These are phyloP conservation scores for Trichophyton simii DNA, from an alignment of 2,329 filamentous ascomycete species.

Conservation along the genomic window DNA sequence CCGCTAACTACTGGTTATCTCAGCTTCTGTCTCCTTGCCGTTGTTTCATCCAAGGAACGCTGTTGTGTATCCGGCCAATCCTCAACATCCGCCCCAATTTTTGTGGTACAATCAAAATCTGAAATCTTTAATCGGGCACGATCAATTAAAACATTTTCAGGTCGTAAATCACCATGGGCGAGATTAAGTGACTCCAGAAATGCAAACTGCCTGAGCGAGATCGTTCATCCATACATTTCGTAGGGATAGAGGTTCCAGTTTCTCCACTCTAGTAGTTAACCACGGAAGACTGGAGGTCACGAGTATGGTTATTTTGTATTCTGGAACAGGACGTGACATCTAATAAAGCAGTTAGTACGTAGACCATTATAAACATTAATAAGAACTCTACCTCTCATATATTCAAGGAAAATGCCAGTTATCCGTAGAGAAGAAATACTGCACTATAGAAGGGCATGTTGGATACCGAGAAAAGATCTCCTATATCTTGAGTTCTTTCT, in stretches of 20 bases:
- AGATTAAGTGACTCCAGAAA: slow-evolving; percentile 24
- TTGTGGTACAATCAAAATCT: slow-evolving; percentile 20
- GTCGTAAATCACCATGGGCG: slow-evolving; percentile 22
- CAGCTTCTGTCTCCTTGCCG: too few species aligned
- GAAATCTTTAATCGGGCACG: slow-evolving; percentile 19
- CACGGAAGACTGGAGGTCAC: neutral
- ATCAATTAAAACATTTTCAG: slow-evolving; percentile 23
- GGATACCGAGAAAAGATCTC: slow-evolving; percentile 14
- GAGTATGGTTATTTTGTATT: neutral
- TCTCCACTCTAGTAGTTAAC: slow-evolving; percentile 13
- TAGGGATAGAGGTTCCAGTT: slow-evolving; percentile 18
- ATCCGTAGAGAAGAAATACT: slow-evolving; percentile 15
- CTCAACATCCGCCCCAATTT: slow-evolving; percentile 19
- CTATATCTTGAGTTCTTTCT: slow-evolving; percentile 19
- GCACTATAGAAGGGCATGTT: slow-evolving; percentile 17
- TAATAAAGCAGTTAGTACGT: too few species aligned
- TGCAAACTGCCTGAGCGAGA: slow-evolving; percentile 21
- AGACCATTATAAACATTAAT: too few species aligned
- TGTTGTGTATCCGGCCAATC: slow-evolving; percentile 10
- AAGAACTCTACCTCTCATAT: slow-evolving; percentile 15
- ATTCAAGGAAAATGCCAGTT: slow-evolving; percentile 21
- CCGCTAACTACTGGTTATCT: too few species aligned
- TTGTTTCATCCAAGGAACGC: too few species aligned
- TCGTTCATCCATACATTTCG: slow-evolving; percentile 24
- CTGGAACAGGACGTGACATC: slow-evolving; percentile 8